These are phyloP conservation scores for Pyrus communis DNA, from an alignment of 306 rosid genomes.

Conservation along the genomic window DNA sequence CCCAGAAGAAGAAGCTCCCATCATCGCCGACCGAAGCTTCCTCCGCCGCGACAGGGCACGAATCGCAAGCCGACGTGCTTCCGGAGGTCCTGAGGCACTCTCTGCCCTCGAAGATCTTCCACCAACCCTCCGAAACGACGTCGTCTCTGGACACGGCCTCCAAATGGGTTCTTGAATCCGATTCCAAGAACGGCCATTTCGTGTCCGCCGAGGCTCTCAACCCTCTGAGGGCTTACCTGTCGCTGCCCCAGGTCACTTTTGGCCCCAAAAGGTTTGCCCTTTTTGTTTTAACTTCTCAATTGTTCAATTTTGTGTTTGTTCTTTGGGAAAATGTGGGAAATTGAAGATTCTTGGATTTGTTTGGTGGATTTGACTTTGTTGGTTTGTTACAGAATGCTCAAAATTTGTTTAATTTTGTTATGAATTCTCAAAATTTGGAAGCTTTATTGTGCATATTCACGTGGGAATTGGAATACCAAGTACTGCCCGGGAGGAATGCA, in stretches of 20 bases:
- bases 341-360: background rate
- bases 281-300: background rate
- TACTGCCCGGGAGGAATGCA: background rate
- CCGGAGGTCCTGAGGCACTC: constrained; percentile 74
- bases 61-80: constrained; percentile 59
- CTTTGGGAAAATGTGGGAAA: background rate
- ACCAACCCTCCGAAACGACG: background rate
- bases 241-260: constrained; percentile 80
- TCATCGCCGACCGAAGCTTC: constrained; percentile 10
- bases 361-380: background rate
- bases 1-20: constrained; percentile 28
- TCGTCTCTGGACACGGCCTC: constrained; percentile 46
- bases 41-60: constrained; percentile 15
- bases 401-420: background rate
- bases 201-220: constrained; percentile 53
- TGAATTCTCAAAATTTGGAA: background rate
- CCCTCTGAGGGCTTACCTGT: constrained; percentile 62
- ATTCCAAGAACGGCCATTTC: constrained; percentile 20
- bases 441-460: background rate
- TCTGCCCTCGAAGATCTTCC: constrained; percentile 61
- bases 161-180: constrained; percentile 68
- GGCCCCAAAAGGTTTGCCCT: constrained; percentile 84
- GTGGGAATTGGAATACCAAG: background rate
- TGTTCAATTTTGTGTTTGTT: background rate
- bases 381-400: background rate